Evolutionary conservation across 2,329 filamentous ascomycete genomes (phyloP).

Genomic region (Ambrosiella cleistominuta): DNA sequence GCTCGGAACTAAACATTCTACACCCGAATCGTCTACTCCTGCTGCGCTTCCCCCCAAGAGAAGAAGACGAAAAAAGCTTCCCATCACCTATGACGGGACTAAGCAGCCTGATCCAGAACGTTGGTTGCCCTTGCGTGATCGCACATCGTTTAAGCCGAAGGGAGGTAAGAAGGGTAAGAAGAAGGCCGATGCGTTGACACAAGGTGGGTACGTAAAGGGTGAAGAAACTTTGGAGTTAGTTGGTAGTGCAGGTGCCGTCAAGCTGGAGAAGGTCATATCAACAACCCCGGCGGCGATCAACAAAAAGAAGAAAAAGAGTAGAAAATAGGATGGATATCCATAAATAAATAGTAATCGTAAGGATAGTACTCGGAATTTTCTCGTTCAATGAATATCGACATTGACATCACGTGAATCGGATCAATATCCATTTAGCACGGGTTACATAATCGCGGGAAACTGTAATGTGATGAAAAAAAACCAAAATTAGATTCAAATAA

Average conservation of each 20-base stretch:
- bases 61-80: constrained; percentile 44
- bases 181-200: constrained; percentile 59
- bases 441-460: no score
- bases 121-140: constrained; percentile 80
- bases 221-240: constrained; percentile 49
- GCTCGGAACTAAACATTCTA: constrained; percentile 31
- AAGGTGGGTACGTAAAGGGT: constrained; percentile 57
- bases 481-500: neutral
- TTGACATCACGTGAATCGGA: no score
- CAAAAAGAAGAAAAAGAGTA: constrained; percentile 29
- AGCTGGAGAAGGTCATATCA: constrained; percentile 39
- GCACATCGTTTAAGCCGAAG: constrained; percentile 76
- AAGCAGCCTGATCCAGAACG: constrained; percentile 78
- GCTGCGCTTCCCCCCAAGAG: constrained; percentile 28
- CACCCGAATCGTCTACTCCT: constrained; percentile 17
- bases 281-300: constrained; percentile 19
- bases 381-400: neutral
- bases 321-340: constrained; percentile 25
- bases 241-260: constrained; percentile 44
- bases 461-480: neutral
- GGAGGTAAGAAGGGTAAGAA: constrained; percentile 77
- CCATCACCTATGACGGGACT: constrained; percentile 56
- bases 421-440: no score
- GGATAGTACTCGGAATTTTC: neutral
- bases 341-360: neutral